Base-by-base conservation (phyloP, 257 asterid species). In the Mentha longifolia region DNA sequence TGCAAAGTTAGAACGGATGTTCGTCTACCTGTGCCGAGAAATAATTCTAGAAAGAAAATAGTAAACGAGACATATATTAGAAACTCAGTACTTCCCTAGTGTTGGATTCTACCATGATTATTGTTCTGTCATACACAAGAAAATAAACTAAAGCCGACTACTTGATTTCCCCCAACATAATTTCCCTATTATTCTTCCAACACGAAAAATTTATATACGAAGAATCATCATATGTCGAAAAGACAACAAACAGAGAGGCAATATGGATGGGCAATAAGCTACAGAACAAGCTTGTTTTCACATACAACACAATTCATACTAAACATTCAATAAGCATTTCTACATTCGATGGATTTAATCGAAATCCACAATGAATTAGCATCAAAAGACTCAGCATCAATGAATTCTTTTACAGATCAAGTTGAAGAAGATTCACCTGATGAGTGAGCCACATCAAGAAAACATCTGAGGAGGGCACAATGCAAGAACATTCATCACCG, bases 381-480 rank as follows among this genome's bases (percentile, higher is more conserved):
- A 31, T 55, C 39, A 33, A 31, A 17, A n/a, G 56, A 50, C 33
- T 11, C 25, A 64, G 30, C 61, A 63, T 39, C 47, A 45, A 64
- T 4, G 61, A 76, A 55, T 37, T 6, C 1, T 35, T 56, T 28
- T 3, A 71, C 14, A 10, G 43, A 19, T 5, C 13, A 78, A 46
- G 52, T 59, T 58, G 37, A 20, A 54, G 35, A 67, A 35, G 65
- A 65, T 35, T 37, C 28, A 91, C 98, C 95, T 83, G 84, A 87
- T 93, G 98, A 74, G 92, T 91, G 15, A 89, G 69, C 98, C 88
- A 87, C 92, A 93, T 83, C 35, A 93, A 78, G 65, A 86, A 83
- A 75, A 93, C 85, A 81, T 93, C 98, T 54, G 96, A 80, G 73
- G 97, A 77, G 69, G 97, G 98, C 56, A 89, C 96, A 15, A 87